Evolutionary conservation across 371 early-diverging fungal species (phyloP).

Genomic region (Lichtheimia ramosa): DNA sequence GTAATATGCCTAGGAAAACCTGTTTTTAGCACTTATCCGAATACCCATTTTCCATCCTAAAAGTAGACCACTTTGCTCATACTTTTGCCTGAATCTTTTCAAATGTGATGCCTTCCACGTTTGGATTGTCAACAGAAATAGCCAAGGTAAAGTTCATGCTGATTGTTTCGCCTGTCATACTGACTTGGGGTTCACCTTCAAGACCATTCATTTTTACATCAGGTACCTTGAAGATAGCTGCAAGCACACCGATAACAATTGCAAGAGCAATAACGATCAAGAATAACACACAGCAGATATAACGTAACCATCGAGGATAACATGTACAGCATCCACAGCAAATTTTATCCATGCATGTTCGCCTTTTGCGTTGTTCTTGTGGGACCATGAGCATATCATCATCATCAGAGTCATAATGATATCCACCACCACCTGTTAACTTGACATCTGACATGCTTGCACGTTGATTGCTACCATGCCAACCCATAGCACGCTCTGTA

Average conservation of each 20-base stretch:
- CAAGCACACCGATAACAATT: constrained; percentile 41
- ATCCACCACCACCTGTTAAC: constrained; percentile 10
- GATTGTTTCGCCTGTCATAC: constrained; percentile 17
- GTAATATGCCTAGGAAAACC: constrained; percentile 46
- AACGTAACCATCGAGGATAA: constrained; percentile 46
- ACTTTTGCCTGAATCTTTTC: constrained; percentile 54
- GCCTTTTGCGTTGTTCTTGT: constrained; percentile 13
- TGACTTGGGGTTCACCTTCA: constrained; percentile 27
- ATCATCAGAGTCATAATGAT: constrained; percentile 17
- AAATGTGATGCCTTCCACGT: constrained; percentile 58
- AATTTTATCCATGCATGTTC: constrained; percentile 35
- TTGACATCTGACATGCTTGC: constrained; percentile 25
- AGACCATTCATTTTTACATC: constrained; percentile 35
- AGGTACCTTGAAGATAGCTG: constrained; percentile 40
- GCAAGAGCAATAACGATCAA: constrained; percentile 36
- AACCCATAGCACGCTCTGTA: constrained; percentile 10
- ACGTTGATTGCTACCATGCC: constrained; percentile 13
- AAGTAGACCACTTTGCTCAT: constrained; percentile 10
- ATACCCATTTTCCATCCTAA: background rate
- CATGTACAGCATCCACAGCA: constrained; percentile 53
- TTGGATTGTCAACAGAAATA: constrained; percentile 56
- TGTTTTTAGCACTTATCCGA: too few species aligned
- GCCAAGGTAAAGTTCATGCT: constrained; percentile 31
- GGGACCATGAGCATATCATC: constrained; percentile 12
- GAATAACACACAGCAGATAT: constrained; percentile 30